Percentiles rank a stretch among this genome's conserved stretches.
phyloP scores from a whole-genome alignment of 495 filamentous ascomycete species.

The Ramalina intermedia region DNA sequence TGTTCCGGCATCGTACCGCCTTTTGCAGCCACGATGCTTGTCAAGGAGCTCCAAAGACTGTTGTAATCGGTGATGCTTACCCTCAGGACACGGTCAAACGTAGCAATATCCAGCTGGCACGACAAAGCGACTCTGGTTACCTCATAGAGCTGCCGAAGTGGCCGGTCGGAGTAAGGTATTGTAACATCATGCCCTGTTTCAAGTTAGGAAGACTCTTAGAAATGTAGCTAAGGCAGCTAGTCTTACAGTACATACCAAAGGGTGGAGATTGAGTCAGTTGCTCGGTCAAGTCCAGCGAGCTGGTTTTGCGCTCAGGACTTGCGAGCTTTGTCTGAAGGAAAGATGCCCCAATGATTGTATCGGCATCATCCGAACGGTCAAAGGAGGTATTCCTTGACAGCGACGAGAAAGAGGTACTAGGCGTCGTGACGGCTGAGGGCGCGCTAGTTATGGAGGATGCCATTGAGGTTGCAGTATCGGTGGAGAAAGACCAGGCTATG shows the following conservation, averaged over 20 bases:
- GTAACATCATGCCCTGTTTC: too few species aligned
- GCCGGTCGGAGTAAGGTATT: background rate
- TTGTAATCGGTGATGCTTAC: conserved; percentile 21
- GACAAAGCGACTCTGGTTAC: conserved; percentile 25
- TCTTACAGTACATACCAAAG: too few species aligned
- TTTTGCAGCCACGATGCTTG: conserved; percentile 18
- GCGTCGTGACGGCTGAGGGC: conserved; percentile 9
- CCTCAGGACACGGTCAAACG: conserved; percentile 16
- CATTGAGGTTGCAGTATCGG: conserved; percentile 1
- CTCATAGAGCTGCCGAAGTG: conserved; percentile 32
- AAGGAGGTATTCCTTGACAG: conserved; percentile 9
- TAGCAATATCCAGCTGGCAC: conserved; percentile 23
- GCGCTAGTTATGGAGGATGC: conserved; percentile 5
- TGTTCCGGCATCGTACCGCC: conserved; percentile 25
- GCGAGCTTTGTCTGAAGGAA: background rate
- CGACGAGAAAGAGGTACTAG: conserved; percentile 11
- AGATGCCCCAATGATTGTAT: conserved; percentile 1
- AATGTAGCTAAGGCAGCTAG: too few species aligned
- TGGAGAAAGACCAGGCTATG: background rate
- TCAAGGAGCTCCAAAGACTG: conserved; percentile 28
- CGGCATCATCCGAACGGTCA: background rate
- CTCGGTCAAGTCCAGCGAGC: too few species aligned
- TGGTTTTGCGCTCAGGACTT: background rate
- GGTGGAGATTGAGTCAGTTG: too few species aligned
- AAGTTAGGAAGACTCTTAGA: too few species aligned